Evolutionary conservation across 2,329 filamentous ascomycete species (phyloP).

Genomic region (Aspergillus spinulosporus): DNA sequence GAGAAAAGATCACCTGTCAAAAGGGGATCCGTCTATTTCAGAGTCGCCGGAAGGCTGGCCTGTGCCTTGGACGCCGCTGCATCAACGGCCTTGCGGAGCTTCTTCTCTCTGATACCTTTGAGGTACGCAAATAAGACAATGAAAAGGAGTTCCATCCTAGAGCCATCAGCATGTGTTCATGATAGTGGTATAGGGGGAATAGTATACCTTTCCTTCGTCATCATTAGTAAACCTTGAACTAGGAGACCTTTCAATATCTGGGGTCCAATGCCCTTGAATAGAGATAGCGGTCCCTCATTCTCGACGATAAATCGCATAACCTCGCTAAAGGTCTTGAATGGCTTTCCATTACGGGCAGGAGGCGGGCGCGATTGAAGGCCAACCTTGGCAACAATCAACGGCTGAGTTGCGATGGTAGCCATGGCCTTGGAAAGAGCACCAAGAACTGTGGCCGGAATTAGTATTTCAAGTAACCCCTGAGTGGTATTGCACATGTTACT

Average conservation of each 20-base stretch:
- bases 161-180: constrained; percentile 14
- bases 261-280: constrained; percentile 96
- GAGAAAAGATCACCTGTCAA: constrained; percentile 12
- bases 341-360: constrained; percentile 77
- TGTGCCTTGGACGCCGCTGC: constrained; percentile 64
- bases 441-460: constrained; percentile 60
- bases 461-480: not conserved
- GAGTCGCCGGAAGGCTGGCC: constrained; percentile 48
- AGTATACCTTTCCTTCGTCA: constrained; percentile 88
- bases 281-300: constrained; percentile 76
- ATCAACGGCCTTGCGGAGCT: constrained; percentile 67
- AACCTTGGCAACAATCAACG: constrained; percentile 96
- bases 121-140: constrained; percentile 82
- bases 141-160: constrained; percentile 82
- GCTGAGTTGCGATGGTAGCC: constrained; percentile 89
- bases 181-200: not conserved
- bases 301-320: constrained; percentile 93
- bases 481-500: constrained; percentile 43
- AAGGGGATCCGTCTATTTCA: constrained; percentile 43
- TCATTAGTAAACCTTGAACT: constrained; percentile 96
- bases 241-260: constrained; percentile 90
- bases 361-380: constrained; percentile 92
- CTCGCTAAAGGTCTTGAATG: constrained; percentile 89
- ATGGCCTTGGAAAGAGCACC: constrained; percentile 90
- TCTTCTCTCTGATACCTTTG: constrained; percentile 66